phyloP scores from a whole-genome alignment of 805 yeast species.

The Kodamaea neixiangensis region DNA sequence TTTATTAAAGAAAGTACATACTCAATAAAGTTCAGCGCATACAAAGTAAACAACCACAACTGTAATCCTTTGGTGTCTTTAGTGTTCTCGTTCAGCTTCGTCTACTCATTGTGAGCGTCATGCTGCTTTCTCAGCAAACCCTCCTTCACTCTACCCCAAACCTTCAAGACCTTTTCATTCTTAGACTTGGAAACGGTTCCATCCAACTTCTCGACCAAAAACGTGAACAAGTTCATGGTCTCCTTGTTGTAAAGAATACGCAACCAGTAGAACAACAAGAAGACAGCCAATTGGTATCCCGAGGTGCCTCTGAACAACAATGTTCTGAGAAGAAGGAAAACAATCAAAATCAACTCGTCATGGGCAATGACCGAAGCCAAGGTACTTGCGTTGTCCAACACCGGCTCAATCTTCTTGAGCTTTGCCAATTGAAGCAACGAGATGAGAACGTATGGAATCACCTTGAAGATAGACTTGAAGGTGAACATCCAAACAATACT shows the following conservation, averaged over 20 bases:
- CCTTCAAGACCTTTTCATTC: conserved; percentile 44
- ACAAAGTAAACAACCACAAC: too few relatives aligned
- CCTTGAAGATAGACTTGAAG: conserved; percentile 63
- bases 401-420: conserved; percentile 39
- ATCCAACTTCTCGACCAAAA: conserved; percentile 46
- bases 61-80: not conserved
- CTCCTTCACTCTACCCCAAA: conserved; percentile 37
- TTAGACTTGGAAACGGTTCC: conserved; percentile 41
- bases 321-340: conserved; percentile 59
- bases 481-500: conserved; percentile 62
- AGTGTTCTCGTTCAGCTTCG: too few relatives aligned
- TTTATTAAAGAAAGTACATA: too few relatives aligned
- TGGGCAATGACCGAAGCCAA: conserved; percentile 55
- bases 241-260: conserved; percentile 58
- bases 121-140: conserved; percentile 30
- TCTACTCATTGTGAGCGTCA: conserved; percentile 1
- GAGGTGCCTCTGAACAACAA: conserved; percentile 63
- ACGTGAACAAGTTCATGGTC: conserved; percentile 45
- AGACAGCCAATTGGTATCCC: conserved; percentile 65
- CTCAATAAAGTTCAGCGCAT: too few relatives aligned
- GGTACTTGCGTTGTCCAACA: conserved; percentile 38
- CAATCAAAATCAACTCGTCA: conserved; percentile 57
- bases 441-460: conserved; percentile 59
- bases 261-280: conserved; percentile 66
- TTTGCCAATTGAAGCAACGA: conserved; percentile 58